Evolutionary conservation across 371 early-diverging fungal species (phyloP).

Genomic region (Apophysomyces ossiformis): DNA sequence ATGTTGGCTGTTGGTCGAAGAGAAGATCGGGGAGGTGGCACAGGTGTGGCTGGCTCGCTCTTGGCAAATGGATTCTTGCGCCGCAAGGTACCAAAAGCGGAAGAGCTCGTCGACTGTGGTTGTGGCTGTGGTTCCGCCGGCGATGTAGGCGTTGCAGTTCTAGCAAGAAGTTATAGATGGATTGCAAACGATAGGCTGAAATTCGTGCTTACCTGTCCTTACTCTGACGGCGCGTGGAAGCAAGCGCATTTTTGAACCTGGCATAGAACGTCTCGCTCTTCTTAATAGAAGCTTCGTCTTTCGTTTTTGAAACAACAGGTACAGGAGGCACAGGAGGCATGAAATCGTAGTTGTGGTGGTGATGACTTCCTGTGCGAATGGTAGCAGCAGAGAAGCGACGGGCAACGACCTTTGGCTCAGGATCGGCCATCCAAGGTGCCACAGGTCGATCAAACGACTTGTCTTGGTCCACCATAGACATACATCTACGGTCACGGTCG

Average conservation of each 20-base stretch:
- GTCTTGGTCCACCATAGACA: slow-evolving; percentile 40
- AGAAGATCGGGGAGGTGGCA: slow-evolving; percentile 32
- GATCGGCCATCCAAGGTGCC: slow-evolving; percentile 29
- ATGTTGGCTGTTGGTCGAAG: slow-evolving; percentile 28
- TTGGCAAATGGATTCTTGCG: slow-evolving; percentile 46
- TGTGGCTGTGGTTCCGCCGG: slow-evolving; percentile 15
- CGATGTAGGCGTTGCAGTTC: slow-evolving; percentile 14
- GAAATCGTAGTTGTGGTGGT: slow-evolving; percentile 11
- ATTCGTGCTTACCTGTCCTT: slow-evolving; percentile 21
- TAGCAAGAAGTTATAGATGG: slow-evolving; percentile 3
- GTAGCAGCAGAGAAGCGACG: slow-evolving; percentile 21
- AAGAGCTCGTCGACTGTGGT: slow-evolving; percentile 9
- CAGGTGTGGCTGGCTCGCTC: slow-evolving; percentile 19
- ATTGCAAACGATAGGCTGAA: background rate
- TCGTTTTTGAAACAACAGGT: slow-evolving; percentile 12
- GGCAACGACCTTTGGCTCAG: slow-evolving; percentile 18
- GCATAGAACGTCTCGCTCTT: slow-evolving; percentile 51
- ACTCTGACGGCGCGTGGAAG: slow-evolving; percentile 31
- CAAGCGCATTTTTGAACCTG: slow-evolving; percentile 35
- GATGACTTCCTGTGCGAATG: slow-evolving; percentile 14
- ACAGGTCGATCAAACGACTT: slow-evolving; percentile 22
- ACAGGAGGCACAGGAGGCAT: slow-evolving; percentile 27
- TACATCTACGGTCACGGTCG: slow-evolving; percentile 40
- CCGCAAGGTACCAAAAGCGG: slow-evolving; percentile 39
- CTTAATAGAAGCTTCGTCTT: slow-evolving; percentile 27